Evolutionary conservation across 768 basidiomycete genomes (phyloP).

Genomic region (Lyophyllum shimeji): DNA sequence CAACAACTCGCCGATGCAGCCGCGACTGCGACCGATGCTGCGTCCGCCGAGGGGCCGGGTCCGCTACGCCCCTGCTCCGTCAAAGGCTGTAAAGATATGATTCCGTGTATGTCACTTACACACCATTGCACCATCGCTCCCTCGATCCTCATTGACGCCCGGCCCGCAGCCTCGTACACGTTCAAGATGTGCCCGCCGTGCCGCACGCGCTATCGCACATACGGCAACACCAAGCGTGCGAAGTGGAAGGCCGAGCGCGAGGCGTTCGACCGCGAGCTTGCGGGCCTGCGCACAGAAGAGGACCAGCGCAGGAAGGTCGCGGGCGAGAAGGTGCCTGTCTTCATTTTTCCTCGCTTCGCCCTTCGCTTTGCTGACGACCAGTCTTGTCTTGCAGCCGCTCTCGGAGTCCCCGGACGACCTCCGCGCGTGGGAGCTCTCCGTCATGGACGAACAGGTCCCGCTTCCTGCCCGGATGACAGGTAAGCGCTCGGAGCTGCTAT

Average conservation of each 20-base stretch:
- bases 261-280: slow-evolving; percentile 40
- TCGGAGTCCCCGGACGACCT: slow-evolving; percentile 33
- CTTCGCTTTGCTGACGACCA: not conserved
- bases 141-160: not conserved
- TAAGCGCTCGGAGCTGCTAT: not conserved
- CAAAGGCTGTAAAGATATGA: slow-evolving; percentile 50
- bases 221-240: slow-evolving; percentile 53
- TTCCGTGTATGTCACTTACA: slow-evolving; percentile 34
- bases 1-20: not conserved
- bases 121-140: slow-evolving; percentile 18
- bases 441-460: slow-evolving; percentile 31
- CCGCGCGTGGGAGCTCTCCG: slow-evolving; percentile 33
- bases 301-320: slow-evolving; percentile 31
- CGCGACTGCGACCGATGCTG: not conserved
- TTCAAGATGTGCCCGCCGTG: slow-evolving; percentile 49
- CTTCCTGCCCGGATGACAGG: slow-evolving; percentile 8
- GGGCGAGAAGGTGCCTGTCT: slow-evolving; percentile 40
- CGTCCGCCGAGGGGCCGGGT: not conserved
- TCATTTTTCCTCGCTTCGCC: not conserved
- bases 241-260: slow-evolving; percentile 52
- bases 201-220: slow-evolving; percentile 47
- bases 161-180: slow-evolving; percentile 24
- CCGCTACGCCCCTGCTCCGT: slow-evolving; percentile 45
- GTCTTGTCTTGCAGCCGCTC: slow-evolving; percentile 27
- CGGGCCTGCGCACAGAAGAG: slow-evolving; percentile 34